These are phyloP conservation scores for Suhomyces guaymorum DNA, from an alignment of 1,139 yeast genomes.

Conservation along the genomic window DNA sequence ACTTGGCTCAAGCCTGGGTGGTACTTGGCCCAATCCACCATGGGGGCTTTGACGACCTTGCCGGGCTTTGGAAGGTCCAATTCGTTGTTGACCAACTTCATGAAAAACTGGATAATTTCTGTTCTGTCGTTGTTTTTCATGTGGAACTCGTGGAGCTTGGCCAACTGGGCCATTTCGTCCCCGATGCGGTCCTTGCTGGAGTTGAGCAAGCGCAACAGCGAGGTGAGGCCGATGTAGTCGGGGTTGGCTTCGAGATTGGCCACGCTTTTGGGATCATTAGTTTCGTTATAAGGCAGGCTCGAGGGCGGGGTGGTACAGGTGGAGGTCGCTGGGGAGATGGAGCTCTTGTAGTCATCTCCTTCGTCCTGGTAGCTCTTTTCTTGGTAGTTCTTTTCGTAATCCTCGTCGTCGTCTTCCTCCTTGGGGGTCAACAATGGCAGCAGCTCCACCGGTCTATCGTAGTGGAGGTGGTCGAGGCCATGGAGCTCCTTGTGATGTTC, in stretches of 20 bases:
- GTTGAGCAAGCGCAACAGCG: conserved; percentile 35
- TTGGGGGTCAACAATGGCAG: conserved; percentile 47
- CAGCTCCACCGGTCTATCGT: conserved; percentile 22
- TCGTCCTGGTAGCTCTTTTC: no score
- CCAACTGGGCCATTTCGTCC: conserved; percentile 36
- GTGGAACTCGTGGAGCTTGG: conserved; percentile 22
- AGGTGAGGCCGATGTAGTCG: conserved; percentile 42
- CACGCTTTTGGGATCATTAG: conserved; percentile 1
- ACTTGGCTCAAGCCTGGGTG: conserved; percentile 18
- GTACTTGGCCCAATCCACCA: conserved; percentile 41
- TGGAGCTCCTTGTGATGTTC: conserved; percentile 19
- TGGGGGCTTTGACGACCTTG: conserved; percentile 37
- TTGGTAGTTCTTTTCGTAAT: conserved; percentile 16
- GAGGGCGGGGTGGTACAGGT: conserved; percentile 12
- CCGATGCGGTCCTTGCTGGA: conserved; percentile 27
- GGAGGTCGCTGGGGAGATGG: conserved; percentile 10
- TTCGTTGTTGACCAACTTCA: conserved; percentile 32
- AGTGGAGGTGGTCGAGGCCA: conserved; percentile 18
- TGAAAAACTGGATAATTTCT: conserved; percentile 31
- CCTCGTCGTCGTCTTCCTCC: conserved; percentile 42
- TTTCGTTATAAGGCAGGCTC: conserved; percentile 12
- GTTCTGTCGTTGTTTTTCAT: conserved; percentile 21
- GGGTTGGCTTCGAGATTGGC: conserved; percentile 30
- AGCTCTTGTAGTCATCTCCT: no score
- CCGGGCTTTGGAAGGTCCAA: conserved; percentile 39